These are phyloP conservation scores for Tylopilus felleus DNA, from an alignment of 768 basidiomycete species.

Conservation along the genomic window DNA sequence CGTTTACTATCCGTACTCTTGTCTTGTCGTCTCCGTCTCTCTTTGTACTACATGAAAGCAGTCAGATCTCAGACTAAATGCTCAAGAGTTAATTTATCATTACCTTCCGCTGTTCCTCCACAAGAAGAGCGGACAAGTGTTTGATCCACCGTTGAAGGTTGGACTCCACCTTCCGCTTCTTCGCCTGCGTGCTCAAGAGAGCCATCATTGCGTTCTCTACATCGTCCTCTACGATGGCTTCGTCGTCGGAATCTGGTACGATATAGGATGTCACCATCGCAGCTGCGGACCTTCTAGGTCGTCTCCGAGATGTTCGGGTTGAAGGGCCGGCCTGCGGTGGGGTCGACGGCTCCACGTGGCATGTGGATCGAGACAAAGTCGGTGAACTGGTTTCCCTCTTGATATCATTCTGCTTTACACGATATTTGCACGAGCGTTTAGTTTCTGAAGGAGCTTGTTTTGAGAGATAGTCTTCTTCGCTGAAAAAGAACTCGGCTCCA, in stretches of 20 bases:
- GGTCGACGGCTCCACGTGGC: conserved; percentile 12
- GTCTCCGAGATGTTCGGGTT: conserved; percentile 39
- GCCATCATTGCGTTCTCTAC: conserved; percentile 33
- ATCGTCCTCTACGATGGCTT: conserved; percentile 43
- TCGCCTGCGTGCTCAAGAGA: conserved; percentile 29
- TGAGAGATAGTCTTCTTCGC: conserved; percentile 65
- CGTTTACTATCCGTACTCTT: conserved; percentile 45
- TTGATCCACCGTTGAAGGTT: conserved; percentile 66
- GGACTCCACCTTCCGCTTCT: conserved; percentile 40
- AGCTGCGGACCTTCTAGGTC: conserved; percentile 59
- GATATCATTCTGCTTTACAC: conserved; percentile 30
- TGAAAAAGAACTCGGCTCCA: conserved; percentile 66
- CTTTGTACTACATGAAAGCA: conserved; percentile 47
- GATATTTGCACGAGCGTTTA: conserved; percentile 26
- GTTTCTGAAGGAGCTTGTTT: conserved; percentile 23
- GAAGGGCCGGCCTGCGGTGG: conserved; percentile 18
- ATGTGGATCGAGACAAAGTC: conserved; percentile 25
- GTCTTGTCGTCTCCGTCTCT: conserved; percentile 56
- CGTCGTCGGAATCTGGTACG: conserved; percentile 70
- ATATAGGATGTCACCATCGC: conserved; percentile 55
- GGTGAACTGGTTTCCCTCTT: conserved; percentile 42
- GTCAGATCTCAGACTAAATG: conserved; percentile 6
- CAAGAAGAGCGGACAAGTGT: conserved; percentile 55
- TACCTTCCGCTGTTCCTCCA: conserved; percentile 71
- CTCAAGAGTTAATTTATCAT: neutral